Conservation (phyloP, 306 rosid species). For the Vicia villosa region DNA sequence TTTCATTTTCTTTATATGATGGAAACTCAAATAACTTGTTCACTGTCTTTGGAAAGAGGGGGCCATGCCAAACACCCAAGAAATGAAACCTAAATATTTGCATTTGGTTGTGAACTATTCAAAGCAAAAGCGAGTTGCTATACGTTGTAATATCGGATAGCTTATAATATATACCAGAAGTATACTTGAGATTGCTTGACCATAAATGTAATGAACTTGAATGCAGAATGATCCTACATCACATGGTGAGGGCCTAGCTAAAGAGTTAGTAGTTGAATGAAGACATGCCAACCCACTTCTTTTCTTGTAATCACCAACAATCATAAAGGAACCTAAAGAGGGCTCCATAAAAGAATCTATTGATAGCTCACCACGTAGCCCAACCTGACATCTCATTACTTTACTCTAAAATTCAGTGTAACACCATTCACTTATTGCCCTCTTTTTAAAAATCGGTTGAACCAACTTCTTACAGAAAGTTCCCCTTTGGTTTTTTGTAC, state of each 20-base stretch:
- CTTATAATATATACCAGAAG: slow-evolving; percentile 7
- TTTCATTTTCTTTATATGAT: slow-evolving; percentile 26
- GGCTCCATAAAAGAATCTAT: slow-evolving; percentile 30
- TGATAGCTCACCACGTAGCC: slow-evolving; percentile 44
- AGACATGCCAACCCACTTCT: slow-evolving; percentile 40
- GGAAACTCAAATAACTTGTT: slow-evolving; percentile 3
- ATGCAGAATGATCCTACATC: slow-evolving; percentile 36
- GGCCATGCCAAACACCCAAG: slow-evolving; percentile 16
- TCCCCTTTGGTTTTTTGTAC: slow-evolving; percentile 13
- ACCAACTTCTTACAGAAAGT: slow-evolving; percentile 27
- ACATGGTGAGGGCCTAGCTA: slow-evolving; percentile 53
- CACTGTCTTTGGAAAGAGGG: slow-evolving; percentile 28
- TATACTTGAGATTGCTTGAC: slow-evolving; percentile 28
- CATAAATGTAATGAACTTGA: slow-evolving; percentile 28
- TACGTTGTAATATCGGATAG: background rate
- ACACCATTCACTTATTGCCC: slow-evolving; percentile 38
- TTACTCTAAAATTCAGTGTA: slow-evolving; percentile 12
- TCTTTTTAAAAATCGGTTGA: slow-evolving; percentile 28
- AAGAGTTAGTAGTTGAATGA: slow-evolving; percentile 39
- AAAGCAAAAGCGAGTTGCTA: slow-evolving; percentile 33
- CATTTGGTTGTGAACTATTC: slow-evolving; percentile 9
- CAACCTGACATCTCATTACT: slow-evolving; percentile 37
- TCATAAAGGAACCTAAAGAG: slow-evolving; percentile 33
- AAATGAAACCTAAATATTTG: background rate
- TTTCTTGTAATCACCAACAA: slow-evolving; percentile 37